These are phyloP conservation scores for Kappamyces sp. DNA, from an alignment of 192 early-diverging fungal species.

Conservation along the genomic window DNA sequence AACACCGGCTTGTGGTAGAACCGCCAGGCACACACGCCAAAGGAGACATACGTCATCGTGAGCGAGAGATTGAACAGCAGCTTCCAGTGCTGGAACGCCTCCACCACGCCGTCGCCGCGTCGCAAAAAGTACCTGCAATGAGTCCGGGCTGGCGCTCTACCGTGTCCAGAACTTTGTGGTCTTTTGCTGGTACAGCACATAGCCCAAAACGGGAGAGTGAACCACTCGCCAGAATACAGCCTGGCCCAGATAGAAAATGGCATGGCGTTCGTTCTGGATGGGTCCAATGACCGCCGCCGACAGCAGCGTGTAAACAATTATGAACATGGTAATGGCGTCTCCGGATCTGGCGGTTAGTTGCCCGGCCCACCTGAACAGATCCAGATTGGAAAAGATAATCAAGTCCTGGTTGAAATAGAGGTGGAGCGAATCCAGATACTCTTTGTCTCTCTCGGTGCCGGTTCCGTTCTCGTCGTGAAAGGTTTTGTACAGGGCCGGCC, in stretches of 20 bases:
- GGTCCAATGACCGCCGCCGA: conserved; percentile 54
- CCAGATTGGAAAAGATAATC: conserved; percentile 86
- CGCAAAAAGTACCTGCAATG: conserved; percentile 76
- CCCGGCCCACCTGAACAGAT: conserved; percentile 46
- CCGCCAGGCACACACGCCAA: conserved; percentile 72
- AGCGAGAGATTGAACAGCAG: conserved; percentile 87
- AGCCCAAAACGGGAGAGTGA: conserved; percentile 75
- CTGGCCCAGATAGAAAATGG: conserved; percentile 46
- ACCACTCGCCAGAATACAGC: conserved; percentile 82
- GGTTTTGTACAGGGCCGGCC: conserved; percentile 75
- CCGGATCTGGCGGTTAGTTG: conserved; percentile 46
- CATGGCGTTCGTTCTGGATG: conserved; percentile 32
- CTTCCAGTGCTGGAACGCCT: conserved; percentile 95
- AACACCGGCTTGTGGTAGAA: conserved; percentile 70
- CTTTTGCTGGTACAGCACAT: conserved; percentile 74
- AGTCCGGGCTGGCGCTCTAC: no score
- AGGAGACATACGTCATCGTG: conserved; percentile 88
- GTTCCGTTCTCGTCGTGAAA: conserved; percentile 35
- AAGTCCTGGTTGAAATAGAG: conserved; percentile 79
- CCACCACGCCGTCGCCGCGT: conserved; percentile 77
- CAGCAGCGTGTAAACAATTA: conserved; percentile 68
- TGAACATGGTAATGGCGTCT: conserved; percentile 72
- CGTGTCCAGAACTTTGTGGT: conserved; percentile 70
- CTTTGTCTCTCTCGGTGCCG: conserved; percentile 5
- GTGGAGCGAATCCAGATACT: conserved; percentile 37